Evolutionary conservation across 2,329 filamentous ascomycete genomes (phyloP).

Genomic region (Calonectria honghensis): DNA sequence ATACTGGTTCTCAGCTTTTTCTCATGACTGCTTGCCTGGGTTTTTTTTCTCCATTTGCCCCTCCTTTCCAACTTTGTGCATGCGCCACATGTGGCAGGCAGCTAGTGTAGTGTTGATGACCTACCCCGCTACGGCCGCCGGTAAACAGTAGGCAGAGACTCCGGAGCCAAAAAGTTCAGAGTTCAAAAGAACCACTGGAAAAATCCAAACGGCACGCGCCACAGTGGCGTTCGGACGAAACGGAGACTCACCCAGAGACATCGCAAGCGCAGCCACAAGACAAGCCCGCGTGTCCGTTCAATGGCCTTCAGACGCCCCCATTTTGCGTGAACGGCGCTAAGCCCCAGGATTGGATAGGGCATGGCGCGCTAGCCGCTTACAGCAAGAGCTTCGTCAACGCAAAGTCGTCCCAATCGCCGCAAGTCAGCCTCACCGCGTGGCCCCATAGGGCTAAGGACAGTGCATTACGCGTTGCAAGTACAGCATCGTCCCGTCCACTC

Average conservation of each 20-base stretch:
- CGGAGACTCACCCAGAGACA: background rate
- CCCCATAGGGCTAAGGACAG: slow-evolving; percentile 38
- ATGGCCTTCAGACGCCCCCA: background rate
- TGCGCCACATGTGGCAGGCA: slow-evolving; percentile 34
- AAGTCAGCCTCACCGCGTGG: slow-evolving; percentile 40
- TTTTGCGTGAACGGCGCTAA: slow-evolving; percentile 21
- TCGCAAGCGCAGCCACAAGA: slow-evolving; percentile 2
- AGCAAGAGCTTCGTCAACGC: slow-evolving; percentile 32
- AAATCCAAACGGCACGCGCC: slow-evolving; percentile 28
- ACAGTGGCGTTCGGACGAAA: slow-evolving; percentile 17
- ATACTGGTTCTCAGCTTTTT: background rate
- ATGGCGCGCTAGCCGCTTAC: slow-evolving; percentile 25
- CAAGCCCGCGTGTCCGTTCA: background rate
- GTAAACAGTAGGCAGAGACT: background rate
- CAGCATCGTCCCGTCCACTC: slow-evolving; percentile 33
- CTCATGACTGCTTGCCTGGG: slow-evolving; percentile 27
- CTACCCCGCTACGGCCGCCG: slow-evolving; percentile 30
- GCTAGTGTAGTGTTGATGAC: background rate
- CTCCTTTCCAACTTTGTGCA: slow-evolving; percentile 29
- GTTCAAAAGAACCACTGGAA: background rate
- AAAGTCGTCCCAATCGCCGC: slow-evolving; percentile 7
- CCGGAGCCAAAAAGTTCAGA: background rate
- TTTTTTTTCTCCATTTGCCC: slow-evolving; percentile 34
- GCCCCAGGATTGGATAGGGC: slow-evolving; percentile 29
- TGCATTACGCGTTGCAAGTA: slow-evolving; percentile 31